Evolutionary conservation across 768 basidiomycete genomes (phyloP).

Genomic region (Suillus placidus): DNA sequence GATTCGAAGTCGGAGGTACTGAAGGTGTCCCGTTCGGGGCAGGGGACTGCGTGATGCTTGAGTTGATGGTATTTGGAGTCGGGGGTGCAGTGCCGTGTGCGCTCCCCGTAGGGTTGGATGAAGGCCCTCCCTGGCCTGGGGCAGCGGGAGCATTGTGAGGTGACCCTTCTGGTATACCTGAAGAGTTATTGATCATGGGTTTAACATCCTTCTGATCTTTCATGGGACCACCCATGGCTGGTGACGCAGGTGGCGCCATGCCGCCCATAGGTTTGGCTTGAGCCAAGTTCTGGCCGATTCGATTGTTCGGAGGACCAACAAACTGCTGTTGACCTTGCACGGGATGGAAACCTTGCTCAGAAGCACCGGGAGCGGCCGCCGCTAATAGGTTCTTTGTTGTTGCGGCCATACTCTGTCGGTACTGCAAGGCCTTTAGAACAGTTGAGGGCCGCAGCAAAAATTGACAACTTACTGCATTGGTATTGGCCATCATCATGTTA

Average conservation of each 20-base stretch:
- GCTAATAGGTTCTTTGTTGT: constrained; percentile 34
- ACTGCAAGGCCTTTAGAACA: constrained; percentile 34
- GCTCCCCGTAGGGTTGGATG: constrained; percentile 19
- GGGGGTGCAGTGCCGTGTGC: constrained; percentile 39
- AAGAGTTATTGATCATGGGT: constrained; percentile 31
- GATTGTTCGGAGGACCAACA: constrained; percentile 35
- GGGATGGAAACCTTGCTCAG: constrained; percentile 45
- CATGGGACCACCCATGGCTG: constrained; percentile 39
- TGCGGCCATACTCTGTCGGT: constrained; percentile 42
- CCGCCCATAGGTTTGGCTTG: constrained; percentile 43
- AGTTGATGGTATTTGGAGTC: constrained; percentile 37
- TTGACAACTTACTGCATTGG: constrained; percentile 21
- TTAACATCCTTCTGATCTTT: constrained; percentile 40
- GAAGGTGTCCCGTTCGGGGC: constrained; percentile 36
- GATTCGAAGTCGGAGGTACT: constrained; percentile 28
- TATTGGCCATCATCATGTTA: constrained; percentile 39
- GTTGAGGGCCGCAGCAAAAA: neutral
- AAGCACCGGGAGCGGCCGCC: constrained; percentile 33
- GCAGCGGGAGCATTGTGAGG: constrained; percentile 44
- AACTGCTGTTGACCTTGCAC: constrained; percentile 40
- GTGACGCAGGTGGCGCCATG: constrained; percentile 57
- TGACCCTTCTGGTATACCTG: constrained; percentile 39
- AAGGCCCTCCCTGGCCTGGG: constrained; percentile 26
- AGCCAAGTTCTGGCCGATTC: constrained; percentile 32
- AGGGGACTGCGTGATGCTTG: constrained; percentile 40